Conservation (phyloP, 306 rosid species). For the Gastrolobium bilobum region DNA sequence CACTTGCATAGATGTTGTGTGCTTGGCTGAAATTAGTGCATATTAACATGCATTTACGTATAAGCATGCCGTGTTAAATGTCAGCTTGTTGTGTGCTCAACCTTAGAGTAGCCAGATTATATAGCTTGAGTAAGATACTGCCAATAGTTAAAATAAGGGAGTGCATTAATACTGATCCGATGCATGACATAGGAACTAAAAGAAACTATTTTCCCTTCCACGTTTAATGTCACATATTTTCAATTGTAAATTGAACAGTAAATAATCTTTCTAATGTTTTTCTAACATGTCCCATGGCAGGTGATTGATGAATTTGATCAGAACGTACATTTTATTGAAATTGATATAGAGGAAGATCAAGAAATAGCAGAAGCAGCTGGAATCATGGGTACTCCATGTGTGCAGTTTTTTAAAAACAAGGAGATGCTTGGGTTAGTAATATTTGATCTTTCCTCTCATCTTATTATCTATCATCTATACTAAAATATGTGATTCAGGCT, state of each 20-base stretch:
- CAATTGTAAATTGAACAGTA: conserved; percentile 12
- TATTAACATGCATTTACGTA: conserved; percentile 2
- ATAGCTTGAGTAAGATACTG: conserved; percentile 13
- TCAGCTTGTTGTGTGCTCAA: conserved; percentile 20
- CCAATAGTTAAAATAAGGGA: conserved; percentile 18
- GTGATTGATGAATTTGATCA: conserved; percentile 91
- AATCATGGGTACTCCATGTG: conserved; percentile 99
- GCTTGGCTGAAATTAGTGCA: conserved; percentile 18
- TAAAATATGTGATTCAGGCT: conserved; percentile 24
- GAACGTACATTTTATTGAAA: conserved; percentile 92
- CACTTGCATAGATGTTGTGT: conserved; percentile 9
- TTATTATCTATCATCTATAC: conserved; percentile 5
- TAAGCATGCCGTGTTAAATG: not conserved
- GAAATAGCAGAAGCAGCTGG: conserved; percentile 98
- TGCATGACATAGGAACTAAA: conserved; percentile 16
- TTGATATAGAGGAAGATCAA: conserved; percentile 97
- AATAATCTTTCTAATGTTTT: conserved; percentile 15
- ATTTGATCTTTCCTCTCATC: conserved; percentile 32
- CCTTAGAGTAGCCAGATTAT: conserved; percentile 16
- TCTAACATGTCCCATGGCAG: conserved; percentile 55
- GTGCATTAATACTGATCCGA: conserved; percentile 10
- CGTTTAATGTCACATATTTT: conserved; percentile 1
- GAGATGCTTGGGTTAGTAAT: conserved; percentile 79
- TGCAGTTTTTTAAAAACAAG: conserved; percentile 94
- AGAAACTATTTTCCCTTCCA: conserved; percentile 6